Percentiles rank a stretch among this genome's conserved stretches.
Evolutionary conservation across 163 green algal genomes (phyloP).

Genomic region (Scenedesmus sp.): DNA sequence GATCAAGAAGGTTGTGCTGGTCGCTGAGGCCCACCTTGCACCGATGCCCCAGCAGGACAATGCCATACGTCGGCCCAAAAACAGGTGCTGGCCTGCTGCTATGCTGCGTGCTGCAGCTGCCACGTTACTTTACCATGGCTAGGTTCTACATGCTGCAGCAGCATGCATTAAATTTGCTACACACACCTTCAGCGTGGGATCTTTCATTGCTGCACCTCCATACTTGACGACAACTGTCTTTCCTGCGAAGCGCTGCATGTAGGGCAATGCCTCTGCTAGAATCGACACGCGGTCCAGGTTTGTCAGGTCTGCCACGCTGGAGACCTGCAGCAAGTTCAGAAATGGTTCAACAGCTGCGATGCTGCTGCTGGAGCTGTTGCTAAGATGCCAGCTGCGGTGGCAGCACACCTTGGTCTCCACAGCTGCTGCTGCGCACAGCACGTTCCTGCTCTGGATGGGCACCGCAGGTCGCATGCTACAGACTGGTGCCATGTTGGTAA

Average conservation of each 20-base stretch:
- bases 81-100: not conserved
- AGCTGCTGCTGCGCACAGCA: constrained; percentile 35
- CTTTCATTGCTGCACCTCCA: constrained; percentile 98
- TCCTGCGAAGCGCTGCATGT: constrained; percentile 95
- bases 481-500: not conserved
- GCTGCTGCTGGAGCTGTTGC: not conserved
- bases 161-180: not conserved
- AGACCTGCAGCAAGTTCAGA: not conserved
- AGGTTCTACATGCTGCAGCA: not conserved
- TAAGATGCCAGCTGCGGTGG: constrained; percentile 3
- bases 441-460: not conserved
- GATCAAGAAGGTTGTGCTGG: not conserved
- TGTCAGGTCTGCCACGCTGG: constrained; percentile 51
- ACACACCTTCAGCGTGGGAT: constrained; percentile 90
- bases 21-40: not conserved
- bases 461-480: not conserved
- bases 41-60: not conserved
- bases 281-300: constrained; percentile 91
- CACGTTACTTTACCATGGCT: not conserved
- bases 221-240: constrained; percentile 99
- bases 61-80: not conserved
- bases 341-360: not conserved
- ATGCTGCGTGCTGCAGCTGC: not conserved
- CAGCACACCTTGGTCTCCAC: constrained; percentile 26
- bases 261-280: constrained; percentile 97